Percentiles rank a stretch among this genome's conserved stretches.
Conservation (phyloP, 441 rosid species). For the Adansonia gregorii region DNA sequence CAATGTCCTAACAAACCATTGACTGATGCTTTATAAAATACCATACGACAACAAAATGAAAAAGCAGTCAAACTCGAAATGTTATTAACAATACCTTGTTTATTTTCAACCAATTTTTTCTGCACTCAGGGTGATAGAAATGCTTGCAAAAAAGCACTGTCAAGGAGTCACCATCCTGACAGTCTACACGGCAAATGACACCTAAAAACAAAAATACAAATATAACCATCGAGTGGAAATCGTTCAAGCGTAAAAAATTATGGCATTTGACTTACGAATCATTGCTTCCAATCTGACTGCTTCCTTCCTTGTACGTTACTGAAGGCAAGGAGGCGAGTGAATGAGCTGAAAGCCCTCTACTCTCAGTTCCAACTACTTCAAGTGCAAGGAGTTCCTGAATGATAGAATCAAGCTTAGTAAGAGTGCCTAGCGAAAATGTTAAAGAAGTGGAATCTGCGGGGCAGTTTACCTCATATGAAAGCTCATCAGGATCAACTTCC, state of each 20-base stretch:
- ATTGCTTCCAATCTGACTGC: slow-evolving; percentile 73
- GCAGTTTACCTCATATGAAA: slow-evolving; percentile 75
- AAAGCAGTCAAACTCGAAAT: no score
- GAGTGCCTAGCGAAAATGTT: slow-evolving; percentile 8
- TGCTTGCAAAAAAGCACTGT: no score
- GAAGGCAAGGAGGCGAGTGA: slow-evolving; percentile 79
- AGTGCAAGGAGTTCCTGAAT: slow-evolving; percentile 85
- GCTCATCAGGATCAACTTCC: slow-evolving; percentile 91
- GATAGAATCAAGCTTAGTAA: slow-evolving; percentile 22
- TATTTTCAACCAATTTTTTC: no score
- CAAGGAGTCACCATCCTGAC: slow-evolving; percentile 24
- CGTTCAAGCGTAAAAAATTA: slow-evolving; percentile 16
- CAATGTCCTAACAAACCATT: no score
- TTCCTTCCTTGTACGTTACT: slow-evolving; percentile 65
- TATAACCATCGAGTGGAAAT: slow-evolving; percentile 1
- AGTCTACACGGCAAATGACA: slow-evolving; percentile 92
- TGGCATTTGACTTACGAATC: slow-evolving; percentile 66
- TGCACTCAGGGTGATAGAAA: no score
- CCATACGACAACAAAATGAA: no score
- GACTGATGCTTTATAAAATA: no score
- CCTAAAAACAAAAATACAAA: slow-evolving; percentile 47
- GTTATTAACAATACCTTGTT: no score
- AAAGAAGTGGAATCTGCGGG: slow-evolving; percentile 17
- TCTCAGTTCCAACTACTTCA: slow-evolving; percentile 87
- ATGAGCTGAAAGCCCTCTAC: slow-evolving; percentile 89